Percentiles rank a stretch among this genome's conserved stretches.
These are phyloP conservation scores for Kodamaea leandrae DNA, from an alignment of 805 yeast species.

Conservation along the genomic window DNA sequence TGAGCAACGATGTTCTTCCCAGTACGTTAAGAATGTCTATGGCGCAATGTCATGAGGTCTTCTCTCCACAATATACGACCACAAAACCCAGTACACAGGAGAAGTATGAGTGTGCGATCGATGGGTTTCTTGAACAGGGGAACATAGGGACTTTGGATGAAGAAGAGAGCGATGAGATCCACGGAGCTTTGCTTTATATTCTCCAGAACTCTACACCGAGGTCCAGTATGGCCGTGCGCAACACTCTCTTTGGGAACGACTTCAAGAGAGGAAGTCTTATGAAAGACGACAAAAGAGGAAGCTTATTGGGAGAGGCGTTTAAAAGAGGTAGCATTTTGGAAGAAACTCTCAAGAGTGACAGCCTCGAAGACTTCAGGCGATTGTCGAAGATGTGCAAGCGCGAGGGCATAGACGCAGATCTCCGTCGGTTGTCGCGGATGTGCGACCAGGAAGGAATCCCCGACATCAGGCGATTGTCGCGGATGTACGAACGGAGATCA, in stretches of 20 bases:
- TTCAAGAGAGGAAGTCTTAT: too few relatives aligned
- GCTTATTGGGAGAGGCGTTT: too few relatives aligned
- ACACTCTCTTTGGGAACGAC: neutral
- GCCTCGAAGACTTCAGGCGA: neutral
- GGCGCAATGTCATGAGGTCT: neutral
- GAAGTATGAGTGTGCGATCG: neutral
- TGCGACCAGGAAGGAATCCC: neutral
- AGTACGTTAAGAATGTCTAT: neutral
- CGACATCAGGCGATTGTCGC: too few relatives aligned
- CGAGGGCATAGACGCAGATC: neutral
- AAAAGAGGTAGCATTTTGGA: too few relatives aligned
- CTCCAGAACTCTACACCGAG: constrained; percentile 2
- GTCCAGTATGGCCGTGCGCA: neutral
- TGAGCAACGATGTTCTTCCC: neutral
- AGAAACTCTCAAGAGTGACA: too few relatives aligned
- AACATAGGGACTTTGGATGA: neutral
- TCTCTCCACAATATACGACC: too few relatives aligned
- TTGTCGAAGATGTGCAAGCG: neutral
- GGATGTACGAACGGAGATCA: too few relatives aligned
- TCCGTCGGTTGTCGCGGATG: neutral
- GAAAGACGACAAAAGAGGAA: too few relatives aligned
- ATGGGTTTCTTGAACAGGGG: neutral
- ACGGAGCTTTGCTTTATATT: constrained; percentile 6
- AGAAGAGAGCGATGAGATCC: neutral
- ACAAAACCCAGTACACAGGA: too few relatives aligned